phyloP scores from a whole-genome alignment of 2,329 filamentous ascomycete genomes.

The Chalaropsis ovoidea region DNA sequence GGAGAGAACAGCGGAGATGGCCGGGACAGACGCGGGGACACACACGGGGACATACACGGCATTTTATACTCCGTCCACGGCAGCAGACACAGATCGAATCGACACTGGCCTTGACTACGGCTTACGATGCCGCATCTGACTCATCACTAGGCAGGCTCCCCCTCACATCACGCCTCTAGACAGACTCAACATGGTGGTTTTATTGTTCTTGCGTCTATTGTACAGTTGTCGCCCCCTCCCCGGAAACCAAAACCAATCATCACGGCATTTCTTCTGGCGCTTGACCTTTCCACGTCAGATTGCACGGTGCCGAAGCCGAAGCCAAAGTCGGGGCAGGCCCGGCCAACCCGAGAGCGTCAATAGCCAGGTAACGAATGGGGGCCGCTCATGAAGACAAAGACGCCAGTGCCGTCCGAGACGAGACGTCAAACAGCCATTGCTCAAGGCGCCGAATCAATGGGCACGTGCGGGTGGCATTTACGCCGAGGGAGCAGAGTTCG shows the following conservation, averaged over 20 bases:
- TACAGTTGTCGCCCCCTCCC: slow-evolving; percentile 13
- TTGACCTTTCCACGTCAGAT: not conserved
- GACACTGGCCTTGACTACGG: not conserved
- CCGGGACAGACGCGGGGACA: too few species aligned
- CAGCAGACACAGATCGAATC: not conserved
- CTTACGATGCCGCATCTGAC: not conserved
- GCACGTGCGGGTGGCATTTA: slow-evolving; percentile 11
- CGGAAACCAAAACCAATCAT: not conserved
- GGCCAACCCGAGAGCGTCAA: not conserved
- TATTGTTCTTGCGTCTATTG: slow-evolving; percentile 19
- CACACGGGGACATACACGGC: too few species aligned
- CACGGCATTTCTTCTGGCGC: not conserved
- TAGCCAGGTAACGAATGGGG: not conserved
- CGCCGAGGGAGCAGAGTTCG: slow-evolving; percentile 36
- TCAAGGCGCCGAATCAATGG: not conserved
- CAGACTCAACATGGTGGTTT: not conserved
- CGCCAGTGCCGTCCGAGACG: not conserved
- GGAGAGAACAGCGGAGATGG: too few species aligned
- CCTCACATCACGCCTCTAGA: not conserved
- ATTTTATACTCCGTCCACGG: too few species aligned
- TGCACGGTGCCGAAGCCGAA: not conserved
- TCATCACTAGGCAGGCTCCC: not conserved
- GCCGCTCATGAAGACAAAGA: not conserved
- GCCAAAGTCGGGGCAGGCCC: not conserved
- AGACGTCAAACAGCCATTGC: not conserved